phyloP scores from a whole-genome alignment of 1,284 basidiomycete species.

The Sporisorium scitamineum region DNA sequence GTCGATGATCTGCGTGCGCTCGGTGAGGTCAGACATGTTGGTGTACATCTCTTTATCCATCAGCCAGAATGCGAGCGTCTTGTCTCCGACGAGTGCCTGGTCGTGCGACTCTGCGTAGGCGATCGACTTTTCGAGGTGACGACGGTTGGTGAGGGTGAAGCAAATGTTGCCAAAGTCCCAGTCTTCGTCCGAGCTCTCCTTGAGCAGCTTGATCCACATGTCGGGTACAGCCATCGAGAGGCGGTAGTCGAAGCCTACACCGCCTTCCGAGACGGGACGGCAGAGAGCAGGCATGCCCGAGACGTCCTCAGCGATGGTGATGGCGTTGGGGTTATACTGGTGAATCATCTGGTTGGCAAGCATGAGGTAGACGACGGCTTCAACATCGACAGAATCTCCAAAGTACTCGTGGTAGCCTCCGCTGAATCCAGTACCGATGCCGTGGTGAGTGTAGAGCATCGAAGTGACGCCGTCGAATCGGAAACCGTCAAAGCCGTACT shows the following conservation, averaged over 20 bases:
- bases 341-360: conserved; percentile 93
- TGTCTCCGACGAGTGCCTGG: conserved; percentile 94
- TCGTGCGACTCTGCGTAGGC: conserved; percentile 97
- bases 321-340: conserved; percentile 79
- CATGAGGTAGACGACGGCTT: conserved; percentile 95
- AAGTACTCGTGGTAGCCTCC: conserved; percentile 99
- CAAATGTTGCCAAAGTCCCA: conserved; percentile 92
- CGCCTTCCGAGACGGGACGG: conserved; percentile 81
- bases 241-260: conserved; percentile 96
- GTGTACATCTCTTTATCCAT: conserved; percentile 97
- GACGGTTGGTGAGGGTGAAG: conserved; percentile 88
- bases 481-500: conserved; percentile 96
- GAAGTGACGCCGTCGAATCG: conserved; percentile 98
- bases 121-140: conserved; percentile 89
- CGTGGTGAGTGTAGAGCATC: conserved; percentile 98
- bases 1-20: conserved; percentile 86
- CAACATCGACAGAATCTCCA: conserved; percentile 83
- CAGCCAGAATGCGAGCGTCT: conserved; percentile 95
- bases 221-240: conserved; percentile 98
- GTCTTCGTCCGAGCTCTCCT: conserved; percentile 86
- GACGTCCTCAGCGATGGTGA: conserved; percentile 97
- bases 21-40: conserved; percentile 87
- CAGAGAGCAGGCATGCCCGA: conserved; percentile 98
- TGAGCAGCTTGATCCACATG: conserved; percentile 99
- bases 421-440: conserved; percentile 96